A percentile compares a stretch with the other conserved stretches of the same genome.
phyloP scores from a whole-genome alignment of 495 filamentous ascomycete genomes.

The Penicillium verhagenii region DNA sequence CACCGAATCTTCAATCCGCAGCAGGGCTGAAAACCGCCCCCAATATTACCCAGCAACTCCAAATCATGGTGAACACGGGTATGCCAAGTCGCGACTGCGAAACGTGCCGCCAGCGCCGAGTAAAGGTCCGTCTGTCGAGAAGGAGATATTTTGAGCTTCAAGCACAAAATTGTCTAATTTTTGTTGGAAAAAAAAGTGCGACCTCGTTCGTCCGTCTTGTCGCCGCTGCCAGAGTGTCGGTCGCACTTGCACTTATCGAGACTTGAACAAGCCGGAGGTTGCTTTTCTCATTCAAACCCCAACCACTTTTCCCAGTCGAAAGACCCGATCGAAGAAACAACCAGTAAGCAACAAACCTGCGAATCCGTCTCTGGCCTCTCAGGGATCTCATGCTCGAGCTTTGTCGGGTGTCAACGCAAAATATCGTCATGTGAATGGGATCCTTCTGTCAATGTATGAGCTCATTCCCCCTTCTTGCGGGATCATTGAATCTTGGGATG shows the following conservation, averaged over 20 bases:
- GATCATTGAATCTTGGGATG: not conserved
- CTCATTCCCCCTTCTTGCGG: not conserved
- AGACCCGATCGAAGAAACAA: not conserved
- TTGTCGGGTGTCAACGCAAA: not conserved
- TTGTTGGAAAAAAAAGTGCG: not conserved
- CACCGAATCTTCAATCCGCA: no score
- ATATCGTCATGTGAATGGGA: not conserved
- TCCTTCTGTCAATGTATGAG: not conserved
- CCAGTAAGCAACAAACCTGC: not conserved
- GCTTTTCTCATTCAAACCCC: not conserved
- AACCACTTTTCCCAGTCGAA: not conserved
- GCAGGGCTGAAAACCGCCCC: no score
- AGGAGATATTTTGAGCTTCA: not conserved
- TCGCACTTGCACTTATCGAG: not conserved
- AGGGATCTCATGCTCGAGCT: not conserved
- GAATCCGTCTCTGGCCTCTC: not conserved
- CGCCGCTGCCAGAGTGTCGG: not conserved
- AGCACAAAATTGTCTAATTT: not conserved
- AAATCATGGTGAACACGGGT: constrained; percentile 1
- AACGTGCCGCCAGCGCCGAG: not conserved
- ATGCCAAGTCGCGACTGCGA: not conserved
- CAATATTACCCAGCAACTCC: not conserved
- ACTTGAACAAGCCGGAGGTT: not conserved
- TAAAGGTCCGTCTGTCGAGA: not conserved
- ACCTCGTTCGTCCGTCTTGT: not conserved